Evolutionary conservation across 305 asterid genomes (phyloP).

Genomic region (Fraxinus greggii): DNA sequence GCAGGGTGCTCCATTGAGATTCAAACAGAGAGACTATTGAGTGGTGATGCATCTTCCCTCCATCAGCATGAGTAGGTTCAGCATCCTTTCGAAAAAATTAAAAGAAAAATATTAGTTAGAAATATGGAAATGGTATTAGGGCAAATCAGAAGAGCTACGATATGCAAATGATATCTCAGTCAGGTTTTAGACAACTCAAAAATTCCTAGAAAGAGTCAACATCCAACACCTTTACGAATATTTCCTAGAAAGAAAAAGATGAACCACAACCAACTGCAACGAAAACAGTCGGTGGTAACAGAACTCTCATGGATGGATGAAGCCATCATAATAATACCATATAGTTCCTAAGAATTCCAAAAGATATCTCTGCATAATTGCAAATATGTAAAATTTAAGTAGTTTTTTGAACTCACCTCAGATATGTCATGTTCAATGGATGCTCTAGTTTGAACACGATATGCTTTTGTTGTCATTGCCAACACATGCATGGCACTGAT

Average conservation of each 20-base stretch:
- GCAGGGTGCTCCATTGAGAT: conserved; percentile 98
- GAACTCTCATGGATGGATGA: not conserved
- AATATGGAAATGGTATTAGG: conserved; percentile 18
- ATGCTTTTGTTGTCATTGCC: conserved; percentile 96
- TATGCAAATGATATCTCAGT: conserved; percentile 12
- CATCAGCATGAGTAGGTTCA: conserved; percentile 58
- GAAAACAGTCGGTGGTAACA: not conserved
- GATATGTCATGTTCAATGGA: conserved; percentile 49
- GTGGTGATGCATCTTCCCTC: conserved; percentile 75
- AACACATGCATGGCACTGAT: conserved; percentile 96
- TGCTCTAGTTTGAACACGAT: conserved; percentile 93
- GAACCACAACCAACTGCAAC: not conserved
- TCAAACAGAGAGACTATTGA: conserved; percentile 80
- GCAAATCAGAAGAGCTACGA: conserved; percentile 13
- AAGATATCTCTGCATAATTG: conserved; percentile 10
- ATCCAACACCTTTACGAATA: not conserved
- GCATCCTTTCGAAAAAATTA: conserved; percentile 46
- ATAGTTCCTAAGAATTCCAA: not conserved
- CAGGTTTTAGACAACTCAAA: conserved; percentile 1
- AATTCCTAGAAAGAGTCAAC: not conserved
- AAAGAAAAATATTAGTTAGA: conserved; percentile 23
- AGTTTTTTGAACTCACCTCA: conserved; percentile 44
- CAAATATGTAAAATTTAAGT: conserved; percentile 18
- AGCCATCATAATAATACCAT: not conserved
- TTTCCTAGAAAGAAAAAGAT: not conserved